A percentile compares a stretch with the other conserved stretches of the same genome.
Evolutionary conservation across 495 filamentous ascomycete genomes (phyloP).

Genomic region (Penicillium robsamsonii): DNA sequence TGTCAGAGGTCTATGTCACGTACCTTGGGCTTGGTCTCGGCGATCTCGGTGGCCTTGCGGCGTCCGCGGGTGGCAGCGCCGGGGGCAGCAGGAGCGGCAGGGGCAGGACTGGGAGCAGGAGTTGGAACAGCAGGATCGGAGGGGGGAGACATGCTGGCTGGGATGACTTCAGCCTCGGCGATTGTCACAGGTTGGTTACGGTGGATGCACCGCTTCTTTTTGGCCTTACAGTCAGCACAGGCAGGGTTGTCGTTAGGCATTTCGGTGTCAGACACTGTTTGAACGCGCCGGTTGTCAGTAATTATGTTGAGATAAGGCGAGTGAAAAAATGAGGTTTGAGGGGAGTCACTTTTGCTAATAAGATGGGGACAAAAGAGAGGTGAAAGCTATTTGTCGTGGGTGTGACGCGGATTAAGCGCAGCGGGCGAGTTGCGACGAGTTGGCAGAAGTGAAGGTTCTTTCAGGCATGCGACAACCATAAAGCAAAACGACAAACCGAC

Average conservation of each 20-base stretch:
- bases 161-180: not conserved
- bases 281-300: not conserved
- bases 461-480: not conserved
- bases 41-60: not conserved
- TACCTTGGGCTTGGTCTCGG: not conserved
- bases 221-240: slow-evolving; percentile 20
- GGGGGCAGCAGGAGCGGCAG: not conserved
- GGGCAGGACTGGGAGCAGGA: not conserved
- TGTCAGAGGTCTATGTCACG: not conserved
- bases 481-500: not conserved
- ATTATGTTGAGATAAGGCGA: not conserved
- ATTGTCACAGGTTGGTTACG: not conserved
- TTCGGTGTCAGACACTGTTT: slow-evolving; percentile 10
- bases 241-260: slow-evolving; percentile 5
- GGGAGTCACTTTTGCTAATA: not conserved
- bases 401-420: not conserved
- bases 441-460: not conserved
- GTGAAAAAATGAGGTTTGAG: not conserved
- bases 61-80: not conserved
- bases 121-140: not conserved
- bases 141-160: not conserved
- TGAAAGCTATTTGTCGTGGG: not conserved
- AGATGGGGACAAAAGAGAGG: not conserved
- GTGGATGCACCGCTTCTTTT: slow-evolving; percentile 26
- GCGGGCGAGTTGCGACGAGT: not conserved